Conservation (phyloP, 148 eudicot species). For the Polygonum maritimum region DNA sequence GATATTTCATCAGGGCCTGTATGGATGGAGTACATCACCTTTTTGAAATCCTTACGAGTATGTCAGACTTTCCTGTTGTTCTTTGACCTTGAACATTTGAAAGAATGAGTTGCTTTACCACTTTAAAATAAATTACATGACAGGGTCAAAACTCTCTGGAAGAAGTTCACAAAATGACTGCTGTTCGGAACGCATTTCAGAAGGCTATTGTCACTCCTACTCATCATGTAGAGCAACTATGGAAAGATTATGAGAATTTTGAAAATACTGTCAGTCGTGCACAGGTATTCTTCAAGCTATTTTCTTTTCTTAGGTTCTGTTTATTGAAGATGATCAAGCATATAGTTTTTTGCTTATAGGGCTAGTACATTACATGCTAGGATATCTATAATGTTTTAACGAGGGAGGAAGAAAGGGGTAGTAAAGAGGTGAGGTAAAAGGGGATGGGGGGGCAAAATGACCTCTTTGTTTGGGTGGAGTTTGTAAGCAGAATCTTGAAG, state of each 20-base stretch:
- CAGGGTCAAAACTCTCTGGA: conserved; percentile 84
- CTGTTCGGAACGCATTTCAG: conserved; percentile 78
- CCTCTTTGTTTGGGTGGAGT: neutral
- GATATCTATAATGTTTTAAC: neutral
- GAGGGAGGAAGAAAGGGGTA: neutral
- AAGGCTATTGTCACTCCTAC: conserved; percentile 88
- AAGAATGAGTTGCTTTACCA: neutral
- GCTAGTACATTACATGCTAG: neutral
- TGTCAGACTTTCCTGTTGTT: conserved; percentile 20
- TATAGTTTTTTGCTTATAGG: neutral
- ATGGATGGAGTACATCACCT: conserved; percentile 91
- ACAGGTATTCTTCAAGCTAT: conserved; percentile 43
- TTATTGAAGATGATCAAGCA: neutral
- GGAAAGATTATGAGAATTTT: conserved; percentile 95
- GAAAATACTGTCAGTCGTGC: conserved; percentile 96
- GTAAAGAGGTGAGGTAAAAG: neutral
- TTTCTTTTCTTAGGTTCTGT: neutral
- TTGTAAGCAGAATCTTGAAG: neutral
- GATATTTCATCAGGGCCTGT: conserved; percentile 93
- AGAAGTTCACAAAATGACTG: conserved; percentile 82
- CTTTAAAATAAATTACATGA: conserved; percentile 9
- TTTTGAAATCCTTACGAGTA: conserved; percentile 77
- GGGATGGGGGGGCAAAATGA: neutral
- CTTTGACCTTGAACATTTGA: neutral
- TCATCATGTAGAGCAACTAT: conserved; percentile 87